Evolutionary conservation across 1,284 basidiomycete genomes (phyloP), one percentile per base, ranked within the genome.

Genomic region (Athelia psychrophila): DNA sequence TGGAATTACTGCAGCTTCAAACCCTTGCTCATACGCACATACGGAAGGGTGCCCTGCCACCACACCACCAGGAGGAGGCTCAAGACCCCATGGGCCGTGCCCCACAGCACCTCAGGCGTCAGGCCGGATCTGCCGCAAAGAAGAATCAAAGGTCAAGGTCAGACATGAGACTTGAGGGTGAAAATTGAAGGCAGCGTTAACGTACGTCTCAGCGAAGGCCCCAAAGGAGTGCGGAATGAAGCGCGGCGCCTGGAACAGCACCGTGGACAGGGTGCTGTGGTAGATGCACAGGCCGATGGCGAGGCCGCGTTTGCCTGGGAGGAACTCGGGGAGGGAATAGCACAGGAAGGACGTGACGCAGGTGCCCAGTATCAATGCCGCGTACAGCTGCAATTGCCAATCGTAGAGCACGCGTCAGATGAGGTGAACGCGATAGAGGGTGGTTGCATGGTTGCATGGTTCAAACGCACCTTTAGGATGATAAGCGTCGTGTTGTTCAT

Each of bases 231-330:
- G 75, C 13, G 89, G 88, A 53, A 93, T 85, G 63, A 93, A 88
- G 22, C 89, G 81, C 1, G 89, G 89, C 1, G 87, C 78, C 56
- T 88, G 81, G 65, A 82, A 86, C 48, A 93, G 78, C 38, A 92
- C 69, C 0, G 88, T 90, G 1, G 89, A 90, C 35, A 79, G 79
- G 23, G 85, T 70, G 57, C 77, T 84, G 64, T 93, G 91, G 66
- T 93, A 93, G 12, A 92, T 61, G 54, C 87, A 84, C 4, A 93
- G 76, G 13, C 77, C 81, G 47, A 93, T 83, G 0, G 88, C 91
- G 2, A 91, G 69, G 0, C 88, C 91, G 16, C 91, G 82, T 69
- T 93, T 93, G 8, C 90, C 89, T 0, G 91, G 91, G 3, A 93
- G 71, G 67, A 89, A 91, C 60, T 93, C 91, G 59, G 88, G 88